Base-by-base conservation (phyloP, 2,329 filamentous ascomycete genomes). In the Pezicula neosporulosa region DNA sequence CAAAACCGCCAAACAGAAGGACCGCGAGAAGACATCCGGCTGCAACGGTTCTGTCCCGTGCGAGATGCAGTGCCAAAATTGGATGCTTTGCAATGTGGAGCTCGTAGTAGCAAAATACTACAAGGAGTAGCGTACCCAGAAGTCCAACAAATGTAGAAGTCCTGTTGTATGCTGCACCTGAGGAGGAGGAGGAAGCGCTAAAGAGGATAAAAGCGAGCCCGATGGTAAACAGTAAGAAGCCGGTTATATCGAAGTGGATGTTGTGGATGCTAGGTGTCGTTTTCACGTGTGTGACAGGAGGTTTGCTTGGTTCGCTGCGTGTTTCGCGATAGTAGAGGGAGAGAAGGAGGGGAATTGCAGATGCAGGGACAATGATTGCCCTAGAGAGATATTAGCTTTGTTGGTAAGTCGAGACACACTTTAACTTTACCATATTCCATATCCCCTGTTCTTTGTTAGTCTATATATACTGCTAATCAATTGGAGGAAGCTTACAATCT, bases 381-480 rank as follows among this genome's bases (percentile, higher is more conserved):
- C 47, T 42, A 16, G 6, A 18, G 44, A 35, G 27, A 13, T 36
- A 18, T 8, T 12, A 27, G 18, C 33, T 8, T 33, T 27, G 27
- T 21, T 16, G 27, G 44, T 47, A 18, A 47, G 19, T 18, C 15
- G 9, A 47, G 28, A 8, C 5, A 13, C 35, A 13, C 35, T 21
- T 39, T 3, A 16, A 24, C 15, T 13, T 38, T 48, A 48, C 45
- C 45, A 48, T 39, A 48, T 48, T 10, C 35, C 45, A 39, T 48
- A 48, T 39, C 35, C 37, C n/a, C 45, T 48, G 28, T 47, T 21
- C 4, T 21, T 33, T 37, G 35, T 33, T 19, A 47, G n/a, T 36
- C 30, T 47, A 21, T 36, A 33, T 27, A 13, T 35, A 16, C 6
- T 15, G 18, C 21, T 16, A 10, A 16, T 12, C 16, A 4, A 7